Base-by-base conservation (phyloP, 768 basidiomycete genomes). In the Mycena albidolilacea region DNA sequence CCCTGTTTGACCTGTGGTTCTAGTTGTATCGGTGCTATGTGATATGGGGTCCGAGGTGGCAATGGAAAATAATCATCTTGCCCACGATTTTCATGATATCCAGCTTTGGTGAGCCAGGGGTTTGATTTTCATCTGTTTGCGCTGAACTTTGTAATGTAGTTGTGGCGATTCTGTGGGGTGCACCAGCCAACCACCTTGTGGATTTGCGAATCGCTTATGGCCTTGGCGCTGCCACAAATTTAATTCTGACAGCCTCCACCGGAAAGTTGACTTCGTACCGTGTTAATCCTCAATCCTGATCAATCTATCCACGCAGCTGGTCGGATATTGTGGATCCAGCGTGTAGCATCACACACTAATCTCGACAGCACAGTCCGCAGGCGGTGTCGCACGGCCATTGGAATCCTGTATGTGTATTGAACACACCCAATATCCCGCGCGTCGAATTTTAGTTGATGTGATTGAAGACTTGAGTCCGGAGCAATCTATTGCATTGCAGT, bases 1-100 rank as follows among this genome's bases (percentile, higher is more conserved):
- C 52, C 3, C 52, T 23, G 7, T 54, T 12, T 54, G 2, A 54
- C 23, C 21, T 21, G 10, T 23, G 21, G n/a, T 21, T 10, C 30
- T 62, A 63, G 62, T 19, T 63, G 23, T 63, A 46, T 63, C 62
- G 62, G 10, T 63, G 62, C 10, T 63, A 63, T 46, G 62, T 63
- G 62, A 48, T 63, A 46, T 63, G 62, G 62, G 30, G 30, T 30
- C 30, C 30, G 30, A 38, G 17, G 4, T 63, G 30, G 11, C 43
- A 30, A n/a, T 44, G n/a, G 43, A 44, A 50, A 15, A 14, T 35
- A 12, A 44, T 41, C 14, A 17, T 63, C 35, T 19, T 63, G 1
- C 62, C 62, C 11, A 21, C 39, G 9, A 19, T 11, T 44, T 10
- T 63, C 46, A 44, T 63, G 21, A 41, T 48, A 12, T 30, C 44